Conservation (phyloP, 805 yeast genomes). For the Debaryomyces tyrocola region DNA sequence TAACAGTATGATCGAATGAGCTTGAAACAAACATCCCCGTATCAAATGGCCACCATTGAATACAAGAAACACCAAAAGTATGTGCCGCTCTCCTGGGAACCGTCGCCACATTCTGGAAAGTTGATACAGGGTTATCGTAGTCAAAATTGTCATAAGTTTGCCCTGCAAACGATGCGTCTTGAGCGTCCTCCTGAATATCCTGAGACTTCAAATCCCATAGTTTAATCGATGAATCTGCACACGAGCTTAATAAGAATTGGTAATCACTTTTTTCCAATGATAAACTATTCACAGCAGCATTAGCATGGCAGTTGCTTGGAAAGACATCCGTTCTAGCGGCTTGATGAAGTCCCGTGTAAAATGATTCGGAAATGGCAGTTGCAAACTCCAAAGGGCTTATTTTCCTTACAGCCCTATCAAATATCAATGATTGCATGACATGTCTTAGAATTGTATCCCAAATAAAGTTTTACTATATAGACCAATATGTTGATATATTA, state of each 20-base stretch:
- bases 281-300: conserved; percentile 59
- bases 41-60: conserved; percentile 89
- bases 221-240: conserved; percentile 67
- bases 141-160: conserved; percentile 28
- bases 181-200: conserved; percentile 6
- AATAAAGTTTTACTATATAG: no score
- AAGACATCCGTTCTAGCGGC: conserved; percentile 24
- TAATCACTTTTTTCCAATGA: conserved; percentile 50
- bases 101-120: conserved; percentile 28
- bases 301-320: conserved; percentile 44
- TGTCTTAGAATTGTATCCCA: neutral
- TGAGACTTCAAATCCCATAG: conserved; percentile 57
- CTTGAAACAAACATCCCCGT: conserved; percentile 82
- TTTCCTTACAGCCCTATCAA: conserved; percentile 31
- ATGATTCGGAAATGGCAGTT: conserved; percentile 35
- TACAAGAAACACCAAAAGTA: conserved; percentile 66
- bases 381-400: conserved; percentile 33
- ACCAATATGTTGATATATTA: no score
- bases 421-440: conserved; percentile 39
- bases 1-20: conserved; percentile 75
- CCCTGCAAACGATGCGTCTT: conserved; percentile 10
- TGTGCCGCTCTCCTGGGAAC: conserved; percentile 50
- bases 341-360: conserved; percentile 30
- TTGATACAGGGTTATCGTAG: conserved; percentile 28
- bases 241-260: conserved; percentile 62